These are phyloP conservation scores for Kwoniella sp. DNA, from an alignment of 768 basidiomycete genomes.

Conservation along the genomic window DNA sequence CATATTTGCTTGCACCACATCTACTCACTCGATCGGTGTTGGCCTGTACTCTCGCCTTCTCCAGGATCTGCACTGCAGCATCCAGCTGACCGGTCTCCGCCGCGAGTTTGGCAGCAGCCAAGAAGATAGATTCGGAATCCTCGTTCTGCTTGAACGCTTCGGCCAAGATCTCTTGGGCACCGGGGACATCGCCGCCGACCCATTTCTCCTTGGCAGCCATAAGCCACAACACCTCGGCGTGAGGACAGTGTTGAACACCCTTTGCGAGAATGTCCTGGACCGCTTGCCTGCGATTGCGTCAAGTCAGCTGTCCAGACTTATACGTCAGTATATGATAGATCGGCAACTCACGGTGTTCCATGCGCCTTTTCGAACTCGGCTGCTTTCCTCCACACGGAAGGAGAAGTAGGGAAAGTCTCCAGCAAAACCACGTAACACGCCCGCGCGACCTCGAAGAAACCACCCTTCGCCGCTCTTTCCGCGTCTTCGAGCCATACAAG, in stretches of 20 bases:
- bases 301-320: constrained; percentile 5
- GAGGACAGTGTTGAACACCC: constrained; percentile 88
- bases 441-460: constrained; percentile 77
- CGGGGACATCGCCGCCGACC: constrained; percentile 82
- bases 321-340: neutral
- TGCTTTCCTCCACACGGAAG: constrained; percentile 83
- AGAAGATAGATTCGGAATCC: constrained; percentile 95
- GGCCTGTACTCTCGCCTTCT: constrained; percentile 84
- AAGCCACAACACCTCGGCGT: constrained; percentile 94
- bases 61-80: constrained; percentile 81
- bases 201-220: constrained; percentile 99
- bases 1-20: constrained; percentile 1
- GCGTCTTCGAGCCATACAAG: constrained; percentile 92
- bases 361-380: constrained; percentile 91
- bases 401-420: constrained; percentile 83
- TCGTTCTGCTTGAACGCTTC: constrained; percentile 91
- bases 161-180: constrained; percentile 85
- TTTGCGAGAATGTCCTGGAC: constrained; percentile 77
- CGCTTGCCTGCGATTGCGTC: constrained; percentile 63
- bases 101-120: constrained; percentile 95
- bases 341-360: constrained; percentile 68
- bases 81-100: constrained; percentile 90
- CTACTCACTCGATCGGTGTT: constrained; percentile 82
- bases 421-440: constrained; percentile 89
- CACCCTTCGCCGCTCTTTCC: constrained; percentile 73